Percentiles rank a stretch among this genome's conserved stretches.
Conservation (phyloP, 306 rosid genomes). For the Cucurbita moschata region DNA sequence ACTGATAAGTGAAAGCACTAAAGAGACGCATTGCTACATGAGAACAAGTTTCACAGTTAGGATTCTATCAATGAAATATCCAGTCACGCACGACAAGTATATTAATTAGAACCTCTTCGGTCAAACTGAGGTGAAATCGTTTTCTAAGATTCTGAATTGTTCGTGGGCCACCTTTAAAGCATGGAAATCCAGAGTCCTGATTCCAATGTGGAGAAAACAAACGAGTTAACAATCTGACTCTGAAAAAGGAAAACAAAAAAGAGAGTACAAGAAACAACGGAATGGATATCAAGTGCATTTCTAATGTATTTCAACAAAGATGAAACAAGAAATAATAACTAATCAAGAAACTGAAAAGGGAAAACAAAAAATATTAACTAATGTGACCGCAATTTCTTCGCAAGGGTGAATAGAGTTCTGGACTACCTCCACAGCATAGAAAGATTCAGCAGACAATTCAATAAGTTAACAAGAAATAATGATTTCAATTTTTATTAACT, state of each 20-base stretch:
- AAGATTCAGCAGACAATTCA: neutral
- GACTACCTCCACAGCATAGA: neutral
- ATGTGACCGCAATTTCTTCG: neutral
- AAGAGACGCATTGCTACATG: slow-evolving; percentile 91
- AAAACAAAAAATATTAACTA: neutral
- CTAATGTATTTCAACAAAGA: neutral
- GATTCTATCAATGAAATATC: neutral
- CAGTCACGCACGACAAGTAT: neutral
- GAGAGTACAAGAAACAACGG: neutral
- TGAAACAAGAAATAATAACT: neutral
- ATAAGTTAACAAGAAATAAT: neutral
- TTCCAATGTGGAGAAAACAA: slow-evolving; percentile 15
- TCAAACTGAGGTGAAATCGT: slow-evolving; percentile 83
- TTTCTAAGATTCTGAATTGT: slow-evolving; percentile 92
- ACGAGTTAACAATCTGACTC: slow-evolving; percentile 3
- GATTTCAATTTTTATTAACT: neutral
- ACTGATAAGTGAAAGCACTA: slow-evolving; percentile 94
- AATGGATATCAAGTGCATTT: neutral
- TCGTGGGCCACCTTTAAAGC: slow-evolving; percentile 94
- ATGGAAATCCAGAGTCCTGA: slow-evolving; percentile 96
- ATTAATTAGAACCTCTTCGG: slow-evolving; percentile 74
- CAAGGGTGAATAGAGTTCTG: neutral
- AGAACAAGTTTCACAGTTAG: neutral
- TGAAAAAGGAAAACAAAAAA: neutral
- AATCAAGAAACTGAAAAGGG: neutral